Evolutionary conservation across 164 flowering plant species (phyloP).

Genomic region (Stephania yunnanensis): DNA sequence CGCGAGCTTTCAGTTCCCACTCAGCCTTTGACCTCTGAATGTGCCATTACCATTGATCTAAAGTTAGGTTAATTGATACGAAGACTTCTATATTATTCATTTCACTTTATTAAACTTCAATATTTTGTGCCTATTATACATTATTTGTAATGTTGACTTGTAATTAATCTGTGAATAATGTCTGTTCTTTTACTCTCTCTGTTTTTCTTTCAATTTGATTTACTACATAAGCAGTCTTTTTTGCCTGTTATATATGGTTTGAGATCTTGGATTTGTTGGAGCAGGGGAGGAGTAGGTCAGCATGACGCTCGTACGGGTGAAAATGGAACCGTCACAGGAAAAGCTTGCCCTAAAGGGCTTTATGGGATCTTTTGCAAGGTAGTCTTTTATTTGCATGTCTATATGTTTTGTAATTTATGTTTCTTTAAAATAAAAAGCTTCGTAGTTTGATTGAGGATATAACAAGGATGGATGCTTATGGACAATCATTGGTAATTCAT

Average conservation of each 20-base stretch:
- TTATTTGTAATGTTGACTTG: not conserved
- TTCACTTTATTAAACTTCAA: too few relatives aligned
- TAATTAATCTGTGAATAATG: not conserved
- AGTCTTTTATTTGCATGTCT: conserved; percentile 8
- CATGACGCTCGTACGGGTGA: conserved; percentile 50
- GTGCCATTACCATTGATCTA: too few relatives aligned
- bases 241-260: not conserved
- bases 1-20: too few relatives aligned
- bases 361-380: conserved; percentile 92
- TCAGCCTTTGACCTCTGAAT: too few relatives aligned
- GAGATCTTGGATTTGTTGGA: conserved; percentile 4
- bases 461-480: not conserved
- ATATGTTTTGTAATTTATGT: not conserved
- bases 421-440: too few relatives aligned
- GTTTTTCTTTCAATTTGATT: not conserved
- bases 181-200: not conserved
- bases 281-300: conserved; percentile 78
- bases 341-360: conserved; percentile 83
- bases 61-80: too few relatives aligned
- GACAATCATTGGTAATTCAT: not conserved
- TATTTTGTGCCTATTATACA: too few relatives aligned
- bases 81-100: too few relatives aligned
- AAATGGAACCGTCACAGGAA: conserved; percentile 84
- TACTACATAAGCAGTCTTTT: not conserved
- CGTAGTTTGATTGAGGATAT: not conserved